Conservation (phyloP, 352 stramenopile species). For the Aphanomyces euteiches region DNA sequence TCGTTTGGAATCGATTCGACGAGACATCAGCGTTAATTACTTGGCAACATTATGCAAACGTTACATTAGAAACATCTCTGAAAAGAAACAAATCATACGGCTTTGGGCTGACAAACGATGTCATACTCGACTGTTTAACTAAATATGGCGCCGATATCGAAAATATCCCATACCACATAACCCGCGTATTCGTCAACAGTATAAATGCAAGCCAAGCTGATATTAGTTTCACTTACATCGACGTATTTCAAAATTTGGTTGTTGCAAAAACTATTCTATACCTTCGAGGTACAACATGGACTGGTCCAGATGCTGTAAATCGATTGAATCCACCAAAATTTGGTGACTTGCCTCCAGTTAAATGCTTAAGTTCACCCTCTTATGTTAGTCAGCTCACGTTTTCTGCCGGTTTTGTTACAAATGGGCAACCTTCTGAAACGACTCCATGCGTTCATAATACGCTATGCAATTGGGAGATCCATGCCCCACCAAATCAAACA, state of each 20-base stretch:
- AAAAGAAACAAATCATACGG: neutral
- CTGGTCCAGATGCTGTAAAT: neutral
- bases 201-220: neutral
- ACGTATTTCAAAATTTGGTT: neutral
- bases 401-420: neutral
- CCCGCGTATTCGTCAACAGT: conserved; percentile 2
- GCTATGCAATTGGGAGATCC: conserved; percentile 20
- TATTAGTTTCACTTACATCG: conserved; percentile 6
- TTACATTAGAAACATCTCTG: conserved; percentile 4
- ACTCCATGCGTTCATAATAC: neutral
- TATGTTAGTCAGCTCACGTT: neutral
- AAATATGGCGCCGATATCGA: neutral
- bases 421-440: neutral
- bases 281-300: neutral
- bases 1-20: conserved; percentile 16
- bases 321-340: conserved; percentile 18
- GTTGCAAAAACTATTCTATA: neutral
- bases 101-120: neutral
- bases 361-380: neutral
- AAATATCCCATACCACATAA: conserved; percentile 12
- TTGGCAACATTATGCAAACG: neutral
- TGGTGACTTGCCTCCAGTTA: neutral
- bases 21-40: conserved; percentile 3
- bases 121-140: neutral
- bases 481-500: neutral